These are phyloP conservation scores for Trichopus zeylanicus DNA, from an alignment of 116 monocot species.

Conservation along the genomic window DNA sequence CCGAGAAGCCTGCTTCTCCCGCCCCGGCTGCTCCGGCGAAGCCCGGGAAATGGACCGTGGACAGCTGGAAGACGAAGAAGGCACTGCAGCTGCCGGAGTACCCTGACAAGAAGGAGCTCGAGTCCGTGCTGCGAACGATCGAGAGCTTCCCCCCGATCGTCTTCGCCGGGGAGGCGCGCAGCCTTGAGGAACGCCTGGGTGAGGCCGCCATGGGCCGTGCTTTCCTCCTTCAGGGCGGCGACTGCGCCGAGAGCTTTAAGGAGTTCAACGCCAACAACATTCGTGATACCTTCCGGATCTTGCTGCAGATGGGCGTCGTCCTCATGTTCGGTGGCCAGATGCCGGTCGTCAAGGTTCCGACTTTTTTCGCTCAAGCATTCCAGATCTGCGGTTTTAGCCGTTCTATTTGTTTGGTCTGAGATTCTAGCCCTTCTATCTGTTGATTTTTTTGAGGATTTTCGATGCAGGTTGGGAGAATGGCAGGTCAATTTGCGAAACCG, in stretches of 20 bases:
- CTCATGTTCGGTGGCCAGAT: constrained; percentile 52
- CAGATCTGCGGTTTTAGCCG: neutral
- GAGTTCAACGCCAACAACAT: constrained; percentile 57
- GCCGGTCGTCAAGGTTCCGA: constrained; percentile 41
- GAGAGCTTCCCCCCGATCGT: constrained; percentile 52
- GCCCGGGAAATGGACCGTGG: constrained; percentile 24
- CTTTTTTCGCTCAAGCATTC: neutral
- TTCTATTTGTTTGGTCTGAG: neutral
- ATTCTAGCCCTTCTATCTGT: neutral
- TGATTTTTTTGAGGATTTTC: neutral
- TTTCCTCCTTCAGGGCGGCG: constrained; percentile 45
- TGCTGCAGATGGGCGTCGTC: constrained; percentile 55
- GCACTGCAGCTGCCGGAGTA: constrained; percentile 43
- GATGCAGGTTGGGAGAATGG: constrained; percentile 80
- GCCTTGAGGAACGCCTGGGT: constrained; percentile 37
- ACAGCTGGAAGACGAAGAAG: constrained; percentile 35
- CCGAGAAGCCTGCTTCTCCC: neutral
- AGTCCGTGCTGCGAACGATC: constrained; percentile 30
- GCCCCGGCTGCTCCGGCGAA: neutral
- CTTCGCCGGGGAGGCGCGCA: constrained; percentile 47
- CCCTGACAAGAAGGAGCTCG: constrained; percentile 30
- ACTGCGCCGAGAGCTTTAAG: constrained; percentile 65
- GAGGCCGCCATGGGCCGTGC: constrained; percentile 44
- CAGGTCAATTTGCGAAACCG: constrained; percentile 90
- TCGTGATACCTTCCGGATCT: constrained; percentile 48